phyloP scores from a whole-genome alignment of 331 rosid genomes.

The Spiraea crenata region DNA sequence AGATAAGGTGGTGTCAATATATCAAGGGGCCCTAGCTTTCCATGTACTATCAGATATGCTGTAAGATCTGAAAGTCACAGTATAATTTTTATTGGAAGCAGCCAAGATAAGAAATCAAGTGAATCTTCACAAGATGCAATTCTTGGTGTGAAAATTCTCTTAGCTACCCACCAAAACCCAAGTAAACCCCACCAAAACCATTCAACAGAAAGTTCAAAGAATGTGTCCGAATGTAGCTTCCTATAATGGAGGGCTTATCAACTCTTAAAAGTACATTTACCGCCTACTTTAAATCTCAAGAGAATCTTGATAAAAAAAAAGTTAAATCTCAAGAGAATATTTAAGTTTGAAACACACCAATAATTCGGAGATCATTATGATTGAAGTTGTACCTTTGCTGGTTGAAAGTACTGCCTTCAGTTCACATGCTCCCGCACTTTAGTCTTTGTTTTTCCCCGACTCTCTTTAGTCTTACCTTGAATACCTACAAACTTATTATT shows the following conservation, averaged over 20 bases:
- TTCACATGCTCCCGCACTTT: conserved; percentile 24
- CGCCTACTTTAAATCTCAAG: conserved; percentile 31
- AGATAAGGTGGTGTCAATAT: not conserved
- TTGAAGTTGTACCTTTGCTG: conserved; percentile 25
- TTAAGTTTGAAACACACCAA: conserved; percentile 10
- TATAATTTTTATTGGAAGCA: conserved; percentile 7
- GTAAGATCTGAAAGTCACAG: conserved; percentile 2
- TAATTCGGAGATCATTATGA: conserved; percentile 21
- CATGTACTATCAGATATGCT: conserved; percentile 7
- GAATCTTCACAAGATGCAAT: conserved; percentile 16
- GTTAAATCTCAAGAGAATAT: conserved; percentile 31
- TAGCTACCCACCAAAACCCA: conserved; percentile 24
- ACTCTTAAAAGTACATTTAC: conserved; percentile 28
- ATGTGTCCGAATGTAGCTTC: conserved; percentile 32
- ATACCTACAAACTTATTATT: conserved; percentile 22
- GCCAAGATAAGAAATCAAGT: conserved; percentile 7
- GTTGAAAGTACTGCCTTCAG: conserved; percentile 29
- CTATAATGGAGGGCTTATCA: conserved; percentile 35
- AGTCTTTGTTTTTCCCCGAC: not conserved
- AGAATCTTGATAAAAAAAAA: no score
- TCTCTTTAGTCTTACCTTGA: conserved; percentile 14
- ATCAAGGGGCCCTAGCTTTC: conserved; percentile 8
- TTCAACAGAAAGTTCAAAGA: conserved; percentile 28
- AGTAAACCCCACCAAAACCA: conserved; percentile 20
- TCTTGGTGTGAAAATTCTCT: not conserved